phyloP scores from a whole-genome alignment of 1,284 basidiomycete genomes.

The Rhodotorula sp. region DNA sequence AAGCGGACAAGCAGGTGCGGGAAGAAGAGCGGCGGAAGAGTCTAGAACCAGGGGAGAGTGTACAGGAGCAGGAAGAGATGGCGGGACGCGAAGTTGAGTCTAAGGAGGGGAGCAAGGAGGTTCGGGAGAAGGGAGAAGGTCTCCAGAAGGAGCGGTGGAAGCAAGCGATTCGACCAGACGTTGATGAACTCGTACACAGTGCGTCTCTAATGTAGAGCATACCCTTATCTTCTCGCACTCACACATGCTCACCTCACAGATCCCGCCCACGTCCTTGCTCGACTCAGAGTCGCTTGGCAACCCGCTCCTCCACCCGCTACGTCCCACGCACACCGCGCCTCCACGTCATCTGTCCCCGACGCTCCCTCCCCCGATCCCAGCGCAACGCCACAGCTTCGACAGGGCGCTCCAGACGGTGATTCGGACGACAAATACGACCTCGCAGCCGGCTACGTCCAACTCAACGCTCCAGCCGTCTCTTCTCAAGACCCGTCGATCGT shows the following conservation, averaged over 20 bases:
- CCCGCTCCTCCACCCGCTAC: slow-evolving; percentile 12
- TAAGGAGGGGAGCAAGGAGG: background rate
- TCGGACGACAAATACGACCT: slow-evolving; percentile 26
- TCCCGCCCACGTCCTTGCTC: slow-evolving; percentile 32
- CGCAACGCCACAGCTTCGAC: slow-evolving; percentile 14
- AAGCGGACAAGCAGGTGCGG: slow-evolving; percentile 11
- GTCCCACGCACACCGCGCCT: slow-evolving; percentile 25
- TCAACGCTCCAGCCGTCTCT: slow-evolving; percentile 26
- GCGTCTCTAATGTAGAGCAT: slow-evolving; percentile 36
- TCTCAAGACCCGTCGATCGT: slow-evolving; percentile 16
- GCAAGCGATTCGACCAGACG: slow-evolving; percentile 62
- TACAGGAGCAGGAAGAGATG: background rate
- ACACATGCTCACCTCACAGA: slow-evolving; percentile 13
- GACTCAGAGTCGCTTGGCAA: slow-evolving; percentile 25
- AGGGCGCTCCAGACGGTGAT: background rate
- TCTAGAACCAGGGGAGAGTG: background rate
- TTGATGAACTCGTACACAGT: slow-evolving; percentile 71
- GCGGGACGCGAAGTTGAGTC: no score
- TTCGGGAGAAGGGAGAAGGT: background rate
- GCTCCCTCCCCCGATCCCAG: background rate
- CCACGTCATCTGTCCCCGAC: slow-evolving; percentile 62
- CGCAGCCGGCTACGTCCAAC: slow-evolving; percentile 32
- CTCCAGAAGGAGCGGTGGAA: slow-evolving; percentile 51
- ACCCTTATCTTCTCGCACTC: slow-evolving; percentile 5
- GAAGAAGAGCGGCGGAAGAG: slow-evolving; percentile 4